phyloP scores from a whole-genome alignment of 306 rosid species.

The Rosa persica region DNA sequence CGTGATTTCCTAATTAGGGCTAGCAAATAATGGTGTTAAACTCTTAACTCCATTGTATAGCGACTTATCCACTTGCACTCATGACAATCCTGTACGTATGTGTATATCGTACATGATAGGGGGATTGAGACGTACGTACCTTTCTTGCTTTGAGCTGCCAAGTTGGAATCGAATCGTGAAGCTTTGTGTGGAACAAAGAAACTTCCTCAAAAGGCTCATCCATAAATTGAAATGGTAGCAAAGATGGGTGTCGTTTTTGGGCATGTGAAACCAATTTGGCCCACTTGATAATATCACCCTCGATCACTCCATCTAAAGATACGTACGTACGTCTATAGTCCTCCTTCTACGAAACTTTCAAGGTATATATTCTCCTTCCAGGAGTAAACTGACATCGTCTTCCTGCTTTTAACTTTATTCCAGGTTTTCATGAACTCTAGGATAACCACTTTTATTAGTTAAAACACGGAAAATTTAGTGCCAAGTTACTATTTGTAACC shows the following conservation, averaged over 20 bases:
- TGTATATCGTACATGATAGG: constrained; percentile 21
- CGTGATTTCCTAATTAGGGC: neutral
- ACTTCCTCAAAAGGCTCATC: constrained; percentile 47
- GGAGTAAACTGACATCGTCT: constrained; percentile 13
- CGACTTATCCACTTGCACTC: neutral
- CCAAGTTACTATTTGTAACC: neutral
- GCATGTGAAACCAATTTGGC: constrained; percentile 30
- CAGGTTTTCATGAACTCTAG: neutral
- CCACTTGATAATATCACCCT: constrained; percentile 18
- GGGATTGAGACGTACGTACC: constrained; percentile 19
- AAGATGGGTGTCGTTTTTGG: constrained; percentile 17
- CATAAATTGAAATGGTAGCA: constrained; percentile 2
- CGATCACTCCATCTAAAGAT: constrained; percentile 3
- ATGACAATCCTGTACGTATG: constrained; percentile 12
- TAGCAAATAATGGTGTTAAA: neutral
- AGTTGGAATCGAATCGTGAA: neutral
- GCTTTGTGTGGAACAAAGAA: constrained; percentile 28
- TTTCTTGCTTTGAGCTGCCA: neutral
- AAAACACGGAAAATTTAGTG: neutral
- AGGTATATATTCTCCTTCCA: constrained; percentile 25
- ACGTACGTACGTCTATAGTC: constrained; percentile 1
- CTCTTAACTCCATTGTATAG: neutral
- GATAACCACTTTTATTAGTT: neutral
- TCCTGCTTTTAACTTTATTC: constrained; percentile 6
- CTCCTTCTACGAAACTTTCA: constrained; percentile 38